Percentiles rank a stretch among this genome's conserved stretches.
Conservation (phyloP, 2,329 filamentous ascomycete species). For the Epichloe sp. region DNA sequence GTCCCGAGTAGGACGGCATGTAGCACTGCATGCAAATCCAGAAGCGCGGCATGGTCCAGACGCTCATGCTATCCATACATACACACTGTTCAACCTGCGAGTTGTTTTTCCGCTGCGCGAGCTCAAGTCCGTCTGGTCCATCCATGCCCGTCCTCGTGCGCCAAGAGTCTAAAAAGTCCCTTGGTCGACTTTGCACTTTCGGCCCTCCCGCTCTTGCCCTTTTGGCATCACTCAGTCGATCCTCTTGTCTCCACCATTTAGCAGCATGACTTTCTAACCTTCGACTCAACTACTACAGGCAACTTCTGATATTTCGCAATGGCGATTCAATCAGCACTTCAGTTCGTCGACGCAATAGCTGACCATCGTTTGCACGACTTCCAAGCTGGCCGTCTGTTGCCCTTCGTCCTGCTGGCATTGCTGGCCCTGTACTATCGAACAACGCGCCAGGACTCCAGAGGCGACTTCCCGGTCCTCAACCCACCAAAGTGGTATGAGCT, state of each 20-base stretch:
- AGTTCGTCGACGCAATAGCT: neutral
- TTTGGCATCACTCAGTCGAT: neutral
- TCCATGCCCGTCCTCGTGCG: neutral
- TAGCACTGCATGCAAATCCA: neutral
- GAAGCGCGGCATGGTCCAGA: neutral
- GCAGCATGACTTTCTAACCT: neutral
- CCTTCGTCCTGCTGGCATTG: slow-evolving; percentile 39
- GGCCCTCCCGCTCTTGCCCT: neutral
- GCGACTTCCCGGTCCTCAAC: slow-evolving; percentile 2
- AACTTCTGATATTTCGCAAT: neutral
- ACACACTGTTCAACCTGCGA: too few relatives aligned
- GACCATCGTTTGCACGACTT: neutral
- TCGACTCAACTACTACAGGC: neutral
- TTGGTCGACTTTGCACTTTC: neutral
- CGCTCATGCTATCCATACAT: too few relatives aligned
- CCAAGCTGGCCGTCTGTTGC: slow-evolving; percentile 20
- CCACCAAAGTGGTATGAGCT: slow-evolving; percentile 6
- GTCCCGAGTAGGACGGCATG: neutral
- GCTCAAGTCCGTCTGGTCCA: neutral
- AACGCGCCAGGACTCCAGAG: neutral
- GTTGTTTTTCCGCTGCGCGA: neutral
- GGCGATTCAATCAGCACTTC: neutral
- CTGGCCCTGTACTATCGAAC: slow-evolving; percentile 4
- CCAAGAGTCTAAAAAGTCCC: neutral
- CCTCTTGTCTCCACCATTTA: neutral